Conservation (phyloP, 148 eudicot genomes). For the Diospyros kaki region DNA sequence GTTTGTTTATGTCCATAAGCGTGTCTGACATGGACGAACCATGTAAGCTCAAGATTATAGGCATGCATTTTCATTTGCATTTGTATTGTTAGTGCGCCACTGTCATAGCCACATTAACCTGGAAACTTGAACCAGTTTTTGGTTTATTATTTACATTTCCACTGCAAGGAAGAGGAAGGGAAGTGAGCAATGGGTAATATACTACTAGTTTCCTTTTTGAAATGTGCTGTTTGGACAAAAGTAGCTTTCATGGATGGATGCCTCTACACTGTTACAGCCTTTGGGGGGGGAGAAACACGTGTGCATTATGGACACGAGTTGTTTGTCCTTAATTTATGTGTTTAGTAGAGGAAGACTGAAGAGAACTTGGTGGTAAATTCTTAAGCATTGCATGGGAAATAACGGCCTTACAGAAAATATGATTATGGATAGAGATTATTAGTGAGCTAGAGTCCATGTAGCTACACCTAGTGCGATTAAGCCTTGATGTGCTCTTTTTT, state of each 20-base stretch:
- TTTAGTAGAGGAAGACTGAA: too few relatives aligned
- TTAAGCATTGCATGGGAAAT: too few relatives aligned
- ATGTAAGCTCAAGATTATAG: neutral
- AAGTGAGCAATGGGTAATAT: neutral
- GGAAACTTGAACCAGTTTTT: neutral
- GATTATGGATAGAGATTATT: too few relatives aligned
- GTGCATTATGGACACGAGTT: neutral
- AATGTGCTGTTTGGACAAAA: neutral
- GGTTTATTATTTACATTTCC: neutral
- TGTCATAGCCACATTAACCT: neutral
- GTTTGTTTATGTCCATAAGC: neutral
- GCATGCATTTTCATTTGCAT: neutral
- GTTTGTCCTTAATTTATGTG: neutral
- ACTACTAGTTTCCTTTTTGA: neutral
- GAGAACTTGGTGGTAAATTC: too few relatives aligned
- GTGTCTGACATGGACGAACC: neutral
- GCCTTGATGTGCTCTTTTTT: too few relatives aligned
- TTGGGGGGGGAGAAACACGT: neutral
- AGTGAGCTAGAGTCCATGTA: too few relatives aligned
- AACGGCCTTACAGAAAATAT: too few relatives aligned
- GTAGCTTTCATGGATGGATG: neutral
- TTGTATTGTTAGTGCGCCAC: too few relatives aligned
- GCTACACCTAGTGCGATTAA: too few relatives aligned
- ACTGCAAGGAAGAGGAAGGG: neutral
- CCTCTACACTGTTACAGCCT: neutral